phyloP scores from a whole-genome alignment of 106 monocot genomes.

The Acorus calamus region DNA sequence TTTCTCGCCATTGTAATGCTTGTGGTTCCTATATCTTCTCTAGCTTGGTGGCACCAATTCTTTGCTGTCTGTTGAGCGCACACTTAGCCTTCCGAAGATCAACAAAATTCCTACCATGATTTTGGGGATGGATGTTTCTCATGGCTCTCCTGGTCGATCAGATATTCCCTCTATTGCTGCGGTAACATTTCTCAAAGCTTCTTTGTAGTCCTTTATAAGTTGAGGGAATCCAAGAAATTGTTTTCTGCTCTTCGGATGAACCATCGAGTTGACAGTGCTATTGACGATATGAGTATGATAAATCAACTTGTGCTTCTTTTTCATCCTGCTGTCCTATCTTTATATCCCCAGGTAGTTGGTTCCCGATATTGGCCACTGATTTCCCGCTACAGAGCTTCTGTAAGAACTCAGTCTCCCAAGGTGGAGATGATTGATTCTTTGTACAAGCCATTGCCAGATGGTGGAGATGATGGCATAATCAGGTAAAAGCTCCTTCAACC shows the following conservation, averaged over 20 bases:
- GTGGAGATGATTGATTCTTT: constrained; percentile 66
- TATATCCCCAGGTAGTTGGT: constrained; percentile 52
- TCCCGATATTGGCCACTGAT: constrained; percentile 72
- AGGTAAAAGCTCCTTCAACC: constrained; percentile 12
- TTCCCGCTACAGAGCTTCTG: constrained; percentile 66
- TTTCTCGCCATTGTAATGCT: neutral
- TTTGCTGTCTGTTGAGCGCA: constrained; percentile 30
- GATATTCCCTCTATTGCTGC: constrained; percentile 73
- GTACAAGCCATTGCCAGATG: constrained; percentile 42
- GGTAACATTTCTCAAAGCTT: constrained; percentile 19
- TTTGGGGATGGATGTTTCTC: constrained; percentile 70
- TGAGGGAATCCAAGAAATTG: too few species aligned
- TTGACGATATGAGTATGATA: too few species aligned
- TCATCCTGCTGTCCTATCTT: neutral
- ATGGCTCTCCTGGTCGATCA: constrained; percentile 49
- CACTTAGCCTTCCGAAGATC: constrained; percentile 32
- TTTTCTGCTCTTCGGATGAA: too few species aligned
- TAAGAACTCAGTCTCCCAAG: constrained; percentile 68
- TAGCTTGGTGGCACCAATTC: constrained; percentile 69
- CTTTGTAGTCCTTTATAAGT: neutral
- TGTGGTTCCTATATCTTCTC: neutral
- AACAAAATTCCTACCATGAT: constrained; percentile 56
- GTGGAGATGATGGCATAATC: constrained; percentile 59
- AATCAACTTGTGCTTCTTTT: too few species aligned
- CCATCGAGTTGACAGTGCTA: too few species aligned